Base-by-base conservation (phyloP, 2,329 filamentous ascomycete species). In the Atkinsonella hypoxylon region DNA sequence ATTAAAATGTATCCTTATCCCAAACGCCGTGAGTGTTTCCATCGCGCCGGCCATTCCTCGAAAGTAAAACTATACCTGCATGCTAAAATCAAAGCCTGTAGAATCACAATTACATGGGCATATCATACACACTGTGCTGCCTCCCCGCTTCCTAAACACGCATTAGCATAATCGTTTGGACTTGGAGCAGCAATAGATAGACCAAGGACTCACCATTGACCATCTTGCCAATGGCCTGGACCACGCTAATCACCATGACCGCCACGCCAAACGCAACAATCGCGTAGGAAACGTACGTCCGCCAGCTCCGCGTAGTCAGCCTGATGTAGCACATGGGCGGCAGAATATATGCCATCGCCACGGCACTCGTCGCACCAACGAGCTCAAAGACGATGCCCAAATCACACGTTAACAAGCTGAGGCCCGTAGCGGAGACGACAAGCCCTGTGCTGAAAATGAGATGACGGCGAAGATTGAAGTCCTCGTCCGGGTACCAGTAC, bases 321-420 rank as follows among this genome's bases (percentile, higher is more conserved):
- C 94, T 95, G 62, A 98, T 86, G 67, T 93, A 98, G 69, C 93
- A 98, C 51, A 97, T 71, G 26, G 93, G 93, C 54, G 93, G 93
- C 53, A 98, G 71, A 46, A 98, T 95, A 64, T 97, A 98, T 0
- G 93, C 93, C 66, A 98, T 77, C 7, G 89, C 89, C 59, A 90
- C 93, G 3, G 93, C 93, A 64, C 87, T 94, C 36, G 93, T 98
- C 7, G 93, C 89, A 54, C 93, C 93, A 52, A 98, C 93, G 17
- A 98, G 75, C 71, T 98, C 93, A 62, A 98, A 96, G 1, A 98
- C 91, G 43, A 87, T 81, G 48, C 93, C 93, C 3, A 98, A 75
- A 64, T 98, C 93, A 69, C 93, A 97, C 1, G 90, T 97, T 54
- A 95, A 64, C 51, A 98, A 74, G 54, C 86, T 85, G 50, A 97